Percentiles rank a stretch among this genome's conserved stretches.
Evolutionary conservation across 176 grass and related monocot genomes (phyloP).

Genomic region (Otatea glauca): DNA sequence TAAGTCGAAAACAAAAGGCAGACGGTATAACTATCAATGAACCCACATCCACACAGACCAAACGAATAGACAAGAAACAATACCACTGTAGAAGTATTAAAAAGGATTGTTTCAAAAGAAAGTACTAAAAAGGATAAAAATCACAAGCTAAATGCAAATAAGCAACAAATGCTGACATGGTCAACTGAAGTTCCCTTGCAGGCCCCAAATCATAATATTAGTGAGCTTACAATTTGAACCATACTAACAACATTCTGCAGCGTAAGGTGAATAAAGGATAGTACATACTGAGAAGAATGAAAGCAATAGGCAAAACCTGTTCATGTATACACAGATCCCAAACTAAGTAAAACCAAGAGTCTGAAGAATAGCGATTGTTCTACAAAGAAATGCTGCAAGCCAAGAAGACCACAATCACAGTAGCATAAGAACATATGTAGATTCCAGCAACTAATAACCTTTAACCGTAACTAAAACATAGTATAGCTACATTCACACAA

Average conservation of each 20-base stretch:
- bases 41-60: not conserved
- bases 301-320: conserved; percentile 6
- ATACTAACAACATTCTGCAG: not conserved
- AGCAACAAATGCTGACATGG: not conserved
- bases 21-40: not conserved
- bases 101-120: not conserved
- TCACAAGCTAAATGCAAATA: not conserved
- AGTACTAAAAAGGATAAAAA: not conserved
- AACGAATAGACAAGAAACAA: conserved; percentile 23
- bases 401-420: not conserved
- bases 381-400: not conserved
- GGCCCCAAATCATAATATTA: conserved; percentile 18
- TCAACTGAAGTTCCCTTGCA: not conserved
- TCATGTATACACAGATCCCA: not conserved
- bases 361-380: not conserved
- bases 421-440: not conserved
- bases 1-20: not conserved
- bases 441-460: conserved; percentile 1
- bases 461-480: not conserved
- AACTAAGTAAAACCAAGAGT: not conserved
- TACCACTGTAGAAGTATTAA: conserved; percentile 8
- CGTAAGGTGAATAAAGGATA: not conserved
- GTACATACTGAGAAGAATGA: not conserved
- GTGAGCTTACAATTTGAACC: conserved; percentile 1
- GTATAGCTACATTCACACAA: not conserved